Percentiles rank a stretch among this genome's conserved stretches.
These are phyloP conservation scores for Ananas comosus DNA, from an alignment of 176 grass and related monocot species.

Conservation along the genomic window DNA sequence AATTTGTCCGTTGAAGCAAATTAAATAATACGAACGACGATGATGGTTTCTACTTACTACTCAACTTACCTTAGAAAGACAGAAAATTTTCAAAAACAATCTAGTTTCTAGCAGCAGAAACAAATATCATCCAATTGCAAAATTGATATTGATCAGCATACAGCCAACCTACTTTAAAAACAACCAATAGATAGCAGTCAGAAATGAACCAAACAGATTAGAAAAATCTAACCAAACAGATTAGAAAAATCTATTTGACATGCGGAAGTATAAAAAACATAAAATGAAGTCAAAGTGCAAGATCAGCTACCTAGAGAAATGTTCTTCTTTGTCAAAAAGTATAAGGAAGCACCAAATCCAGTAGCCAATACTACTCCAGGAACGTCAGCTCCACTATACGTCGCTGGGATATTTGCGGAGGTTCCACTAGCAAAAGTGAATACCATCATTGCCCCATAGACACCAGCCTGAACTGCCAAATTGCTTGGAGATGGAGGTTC, in stretches of 20 bases:
- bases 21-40: too few relatives aligned
- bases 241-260: not conserved
- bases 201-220: conserved; percentile 5
- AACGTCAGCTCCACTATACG: conserved; percentile 55
- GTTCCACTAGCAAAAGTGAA: conserved; percentile 77
- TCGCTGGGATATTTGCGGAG: conserved; percentile 43
- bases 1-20: too few relatives aligned
- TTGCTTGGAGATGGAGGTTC: conserved; percentile 49
- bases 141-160: not conserved
- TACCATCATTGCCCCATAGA: conserved; percentile 82
- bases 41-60: too few relatives aligned
- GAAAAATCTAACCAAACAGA: conserved; percentile 9
- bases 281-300: not conserved
- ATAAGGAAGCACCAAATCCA: conserved; percentile 79
- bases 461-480: conserved; percentile 61
- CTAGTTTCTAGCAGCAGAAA: not conserved
- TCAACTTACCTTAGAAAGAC: too few relatives aligned
- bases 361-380: conserved; percentile 75
- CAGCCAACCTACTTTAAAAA: not conserved
- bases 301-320: conserved; percentile 55
- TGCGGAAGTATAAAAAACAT: not conserved
- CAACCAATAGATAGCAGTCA: not conserved
- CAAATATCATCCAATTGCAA: not conserved
- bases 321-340: conserved; percentile 92
- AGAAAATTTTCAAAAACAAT: not conserved